Conservation (phyloP, 805 yeast genomes). For the Yarrowia osloensis region DNA sequence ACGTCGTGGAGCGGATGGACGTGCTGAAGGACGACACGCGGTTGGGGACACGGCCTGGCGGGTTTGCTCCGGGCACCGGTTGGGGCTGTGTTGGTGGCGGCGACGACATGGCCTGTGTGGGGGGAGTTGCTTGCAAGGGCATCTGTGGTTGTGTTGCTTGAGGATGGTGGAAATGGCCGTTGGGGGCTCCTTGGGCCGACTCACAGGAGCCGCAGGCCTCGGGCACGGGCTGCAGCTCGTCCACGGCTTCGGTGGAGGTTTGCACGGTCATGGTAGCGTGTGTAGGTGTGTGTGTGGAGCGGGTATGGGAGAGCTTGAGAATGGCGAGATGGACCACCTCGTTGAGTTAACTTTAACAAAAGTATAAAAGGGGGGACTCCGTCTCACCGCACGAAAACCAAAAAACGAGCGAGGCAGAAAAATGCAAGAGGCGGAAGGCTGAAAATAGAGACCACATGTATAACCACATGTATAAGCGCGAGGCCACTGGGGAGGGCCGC, state of each 20-base stretch:
- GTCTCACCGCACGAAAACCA: too few relatives aligned
- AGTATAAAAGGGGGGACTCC: slow-evolving; percentile 16
- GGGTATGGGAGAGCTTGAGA: background rate
- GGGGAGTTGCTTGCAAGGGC: background rate
- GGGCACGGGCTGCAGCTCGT: slow-evolving; percentile 28
- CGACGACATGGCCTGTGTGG: background rate
- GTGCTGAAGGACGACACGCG: slow-evolving; percentile 5
- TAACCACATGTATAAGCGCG: too few relatives aligned
- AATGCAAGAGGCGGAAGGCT: background rate
- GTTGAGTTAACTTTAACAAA: slow-evolving; percentile 30
- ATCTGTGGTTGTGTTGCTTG: background rate
- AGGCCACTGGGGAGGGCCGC: too few relatives aligned
- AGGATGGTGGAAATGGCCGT: background rate
- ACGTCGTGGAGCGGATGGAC: background rate
- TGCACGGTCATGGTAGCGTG: slow-evolving; percentile 19
- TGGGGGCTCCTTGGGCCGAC: background rate
- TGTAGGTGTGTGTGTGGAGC: background rate
- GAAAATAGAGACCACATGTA: background rate
- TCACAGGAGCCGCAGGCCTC: slow-evolving; percentile 22
- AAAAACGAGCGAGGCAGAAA: background rate
- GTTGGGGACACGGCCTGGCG: background rate
- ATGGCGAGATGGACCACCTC: slow-evolving; percentile 26
- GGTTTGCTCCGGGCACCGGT: background rate
- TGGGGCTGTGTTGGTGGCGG: background rate
- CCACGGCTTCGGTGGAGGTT: slow-evolving; percentile 23